Evolutionary conservation across 441 rosid species (phyloP).

Genomic region (Jatropha podagrica): DNA sequence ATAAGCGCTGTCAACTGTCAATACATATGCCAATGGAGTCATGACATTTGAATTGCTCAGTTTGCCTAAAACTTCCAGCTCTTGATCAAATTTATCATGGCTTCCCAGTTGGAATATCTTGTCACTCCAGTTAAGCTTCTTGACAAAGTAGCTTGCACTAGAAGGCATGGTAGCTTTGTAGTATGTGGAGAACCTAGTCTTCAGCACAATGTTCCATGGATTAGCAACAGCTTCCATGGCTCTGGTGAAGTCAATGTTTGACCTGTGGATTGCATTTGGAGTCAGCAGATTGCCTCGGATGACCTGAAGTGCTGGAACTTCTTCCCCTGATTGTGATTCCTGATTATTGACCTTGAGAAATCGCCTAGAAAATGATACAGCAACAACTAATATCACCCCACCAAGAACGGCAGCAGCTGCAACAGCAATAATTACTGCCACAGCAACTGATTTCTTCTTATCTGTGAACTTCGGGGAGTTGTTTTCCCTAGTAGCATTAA

Average conservation of each 20-base stretch:
- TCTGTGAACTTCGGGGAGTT: neutral
- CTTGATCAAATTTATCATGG: slow-evolving; percentile 59
- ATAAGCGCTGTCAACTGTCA: slow-evolving; percentile 61
- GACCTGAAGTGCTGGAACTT: slow-evolving; percentile 45
- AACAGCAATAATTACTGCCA: slow-evolving; percentile 36
- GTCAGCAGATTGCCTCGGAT: slow-evolving; percentile 59
- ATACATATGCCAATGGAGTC: slow-evolving; percentile 81
- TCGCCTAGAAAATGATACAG: slow-evolving; percentile 38
- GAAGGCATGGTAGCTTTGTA: slow-evolving; percentile 77
- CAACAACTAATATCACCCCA: slow-evolving; percentile 31
- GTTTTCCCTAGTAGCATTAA: neutral
- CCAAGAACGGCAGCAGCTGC: slow-evolving; percentile 35
- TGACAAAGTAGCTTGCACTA: slow-evolving; percentile 60
- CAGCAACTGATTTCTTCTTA: slow-evolving; percentile 31
- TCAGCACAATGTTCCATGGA: slow-evolving; percentile 44
- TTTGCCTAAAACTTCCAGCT: slow-evolving; percentile 69
- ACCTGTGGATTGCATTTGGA: slow-evolving; percentile 53
- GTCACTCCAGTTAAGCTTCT: slow-evolving; percentile 78
- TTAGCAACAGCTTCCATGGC: slow-evolving; percentile 62
- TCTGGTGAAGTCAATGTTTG: slow-evolving; percentile 61
- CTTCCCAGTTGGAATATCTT: slow-evolving; percentile 68
- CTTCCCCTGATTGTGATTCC: slow-evolving; percentile 39
- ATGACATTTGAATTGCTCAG: slow-evolving; percentile 73
- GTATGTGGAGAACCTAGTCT: slow-evolving; percentile 71
- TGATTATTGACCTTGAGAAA: slow-evolving; percentile 43